phyloP scores from a whole-genome alignment of 768 basidiomycete genomes.

The Amanita rimosa region DNA sequence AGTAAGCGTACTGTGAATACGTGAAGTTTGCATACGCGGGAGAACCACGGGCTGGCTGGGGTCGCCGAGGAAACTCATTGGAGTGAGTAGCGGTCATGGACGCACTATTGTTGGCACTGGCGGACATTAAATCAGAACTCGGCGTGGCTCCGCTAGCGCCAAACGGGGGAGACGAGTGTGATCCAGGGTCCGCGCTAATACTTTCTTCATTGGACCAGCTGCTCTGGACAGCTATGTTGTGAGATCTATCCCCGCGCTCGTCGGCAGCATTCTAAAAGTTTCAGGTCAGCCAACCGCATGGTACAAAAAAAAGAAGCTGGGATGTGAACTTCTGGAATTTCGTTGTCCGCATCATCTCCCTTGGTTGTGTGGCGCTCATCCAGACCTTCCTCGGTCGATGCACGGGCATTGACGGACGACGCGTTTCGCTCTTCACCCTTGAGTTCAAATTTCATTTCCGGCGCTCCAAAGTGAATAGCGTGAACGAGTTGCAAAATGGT shows the following conservation, averaged over 20 bases:
- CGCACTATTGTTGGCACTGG: too few relatives aligned
- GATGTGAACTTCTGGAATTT: not conserved
- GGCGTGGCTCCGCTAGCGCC: not conserved
- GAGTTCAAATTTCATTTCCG: conserved; percentile 25
- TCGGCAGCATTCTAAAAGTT: not conserved
- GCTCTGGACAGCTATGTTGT: not conserved
- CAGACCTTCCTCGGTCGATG: not conserved
- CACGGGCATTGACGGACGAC: not conserved
- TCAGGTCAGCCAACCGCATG: not conserved
- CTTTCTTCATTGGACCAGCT: not conserved
- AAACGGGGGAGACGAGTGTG: not conserved
- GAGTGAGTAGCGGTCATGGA: too few relatives aligned
- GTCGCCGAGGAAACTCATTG: not conserved
- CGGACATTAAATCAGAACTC: not conserved
- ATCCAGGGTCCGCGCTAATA: not conserved
- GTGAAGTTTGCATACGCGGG: not conserved
- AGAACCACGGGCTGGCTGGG: not conserved
- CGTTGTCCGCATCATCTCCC: not conserved
- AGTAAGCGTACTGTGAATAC: conserved; percentile 3
- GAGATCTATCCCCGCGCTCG: too few relatives aligned
- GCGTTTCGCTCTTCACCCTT: conserved; percentile 17
- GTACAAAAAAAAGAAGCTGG: not conserved
- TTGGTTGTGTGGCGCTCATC: not conserved
- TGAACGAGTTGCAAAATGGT: conserved; percentile 47
- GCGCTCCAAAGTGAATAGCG: conserved; percentile 44